Base-by-base conservation (phyloP, 1,139 yeast species). In the Saccharomyces pastorianus region DNA sequence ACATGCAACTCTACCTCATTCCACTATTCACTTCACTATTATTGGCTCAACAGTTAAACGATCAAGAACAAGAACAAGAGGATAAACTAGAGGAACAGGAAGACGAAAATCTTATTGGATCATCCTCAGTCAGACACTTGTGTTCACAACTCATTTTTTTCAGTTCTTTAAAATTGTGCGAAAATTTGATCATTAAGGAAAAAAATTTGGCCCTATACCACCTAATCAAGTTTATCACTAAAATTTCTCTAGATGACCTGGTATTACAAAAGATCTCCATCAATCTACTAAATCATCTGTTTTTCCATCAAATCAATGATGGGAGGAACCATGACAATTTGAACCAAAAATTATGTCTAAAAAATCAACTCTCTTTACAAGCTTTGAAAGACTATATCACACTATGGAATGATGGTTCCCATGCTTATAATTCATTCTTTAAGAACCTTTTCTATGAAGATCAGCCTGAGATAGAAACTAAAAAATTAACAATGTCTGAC, bases 191-290 rank as follows among this genome's bases (percentile, higher is more conserved):
- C 42, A 46, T 61, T 13, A 61, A 69, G 4, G 73, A 74, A 60
- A 73, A 71, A 41, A 72, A 72, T 47, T 70, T 71, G 57, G 77
- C 77, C 1, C 55, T 75, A 6, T 69, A 69, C 52, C 71, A 71
- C 50, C 55, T 76, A 14, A 59, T 76, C 47, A 71, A 71, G 51
- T 71, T 71, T 51, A 55, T 69, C 7, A 58, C 63, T 13, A 59
- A 60, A 23, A 54, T 71, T 3, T 69, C 73, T 20, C 47, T 55
- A 25, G 65, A 59, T 32, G 70, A 68, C 53, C 53, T 71, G 51
- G 54, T 58, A 1, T 51, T 75, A 32, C 74, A 74, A 50, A 62
- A 61, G 25, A 55, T 68, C 7, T 68, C 71, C 17, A 61, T 74
- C 4, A 59, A 59, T n/a, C 48, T 74, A 3, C 53, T 76, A 46